phyloP scores from a whole-genome alignment of 2,329 filamentous ascomycete species.

The Phialocephala subalpina region DNA sequence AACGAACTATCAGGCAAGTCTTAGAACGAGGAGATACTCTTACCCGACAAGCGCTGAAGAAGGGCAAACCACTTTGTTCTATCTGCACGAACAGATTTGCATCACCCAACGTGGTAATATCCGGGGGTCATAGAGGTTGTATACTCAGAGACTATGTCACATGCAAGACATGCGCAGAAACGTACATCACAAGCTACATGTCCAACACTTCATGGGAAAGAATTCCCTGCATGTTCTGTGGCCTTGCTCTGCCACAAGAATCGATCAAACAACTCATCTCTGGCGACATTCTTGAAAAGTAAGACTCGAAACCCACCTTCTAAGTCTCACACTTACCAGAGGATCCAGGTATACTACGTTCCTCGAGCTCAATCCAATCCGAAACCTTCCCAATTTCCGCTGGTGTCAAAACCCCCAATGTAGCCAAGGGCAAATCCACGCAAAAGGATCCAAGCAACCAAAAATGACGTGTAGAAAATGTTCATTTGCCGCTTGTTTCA shows the following conservation, averaged over 20 bases:
- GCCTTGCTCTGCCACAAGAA: neutral
- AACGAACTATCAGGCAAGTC: neutral
- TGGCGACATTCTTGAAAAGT: neutral
- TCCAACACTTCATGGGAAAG: neutral
- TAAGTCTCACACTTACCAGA: neutral
- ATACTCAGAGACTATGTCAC: neutral
- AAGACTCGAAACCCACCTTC: neutral
- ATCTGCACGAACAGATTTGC: neutral
- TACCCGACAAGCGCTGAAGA: slow-evolving; percentile 2
- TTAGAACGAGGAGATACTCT: neutral
- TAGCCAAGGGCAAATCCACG: slow-evolving; percentile 2
- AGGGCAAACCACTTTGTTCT: neutral
- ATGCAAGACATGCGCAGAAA: neutral
- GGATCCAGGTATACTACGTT: neutral
- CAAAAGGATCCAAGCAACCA: neutral
- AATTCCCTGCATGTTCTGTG: neutral
- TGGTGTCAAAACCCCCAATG: slow-evolving; percentile 8
- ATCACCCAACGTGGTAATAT: no score
- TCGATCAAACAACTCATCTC: neutral
- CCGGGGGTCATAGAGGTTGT: neutral
- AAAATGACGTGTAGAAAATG: slow-evolving; percentile 8
- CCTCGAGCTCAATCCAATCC: neutral
- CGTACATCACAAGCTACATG: neutral
- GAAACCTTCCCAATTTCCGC: neutral
- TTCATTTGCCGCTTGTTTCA: neutral